Evolutionary conservation across 2,329 filamentous ascomycete species (phyloP).

Genomic region (Phaeophleospora eucalypticola): DNA sequence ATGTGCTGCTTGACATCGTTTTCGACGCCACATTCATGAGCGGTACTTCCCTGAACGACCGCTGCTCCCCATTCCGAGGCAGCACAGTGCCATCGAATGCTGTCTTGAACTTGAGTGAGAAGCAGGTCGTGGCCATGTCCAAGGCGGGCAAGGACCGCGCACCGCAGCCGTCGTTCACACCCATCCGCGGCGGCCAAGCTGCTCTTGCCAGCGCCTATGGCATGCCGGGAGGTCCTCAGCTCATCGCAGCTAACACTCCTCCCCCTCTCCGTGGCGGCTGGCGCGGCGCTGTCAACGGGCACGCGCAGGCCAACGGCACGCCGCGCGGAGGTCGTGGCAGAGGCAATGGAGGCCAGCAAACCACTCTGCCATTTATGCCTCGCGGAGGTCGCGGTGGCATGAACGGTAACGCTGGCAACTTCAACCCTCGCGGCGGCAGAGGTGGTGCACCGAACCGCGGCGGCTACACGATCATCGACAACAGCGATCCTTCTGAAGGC

Average conservation of each 20-base stretch:
- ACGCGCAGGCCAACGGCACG: conserved; percentile 25
- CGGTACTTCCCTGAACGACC: conserved; percentile 82
- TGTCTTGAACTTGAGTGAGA: conserved; percentile 80
- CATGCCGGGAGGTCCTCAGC: conserved; percentile 58
- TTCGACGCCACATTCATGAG: conserved; percentile 98
- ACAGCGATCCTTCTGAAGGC: conserved; percentile 50
- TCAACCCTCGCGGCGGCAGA: conserved; percentile 26
- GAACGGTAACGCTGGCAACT: conserved; percentile 24
- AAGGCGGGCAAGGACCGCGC: conserved; percentile 31
- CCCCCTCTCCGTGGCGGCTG: conserved; percentile 57
- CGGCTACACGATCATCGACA: conserved; percentile 47
- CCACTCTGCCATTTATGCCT: conserved; percentile 16
- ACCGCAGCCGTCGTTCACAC: conserved; percentile 23
- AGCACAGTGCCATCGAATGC: conserved; percentile 85
- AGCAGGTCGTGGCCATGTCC: conserved; percentile 67
- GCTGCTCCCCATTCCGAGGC: conserved; percentile 88
- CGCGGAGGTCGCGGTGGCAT: conserved; percentile 36
- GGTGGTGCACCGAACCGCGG: conserved; percentile 33
- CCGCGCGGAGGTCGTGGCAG: conserved; percentile 36
- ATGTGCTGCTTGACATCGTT: conserved; percentile 80
- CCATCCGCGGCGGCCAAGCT: conserved; percentile 25
- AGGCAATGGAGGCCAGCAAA: conserved; percentile 29
- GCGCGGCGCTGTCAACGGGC: conserved; percentile 53
- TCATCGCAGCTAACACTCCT: conserved; percentile 53
- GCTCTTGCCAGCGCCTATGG: conserved; percentile 49